phyloP scores from a whole-genome alignment of 1,139 yeast species.

The Pichia cactophila region DNA sequence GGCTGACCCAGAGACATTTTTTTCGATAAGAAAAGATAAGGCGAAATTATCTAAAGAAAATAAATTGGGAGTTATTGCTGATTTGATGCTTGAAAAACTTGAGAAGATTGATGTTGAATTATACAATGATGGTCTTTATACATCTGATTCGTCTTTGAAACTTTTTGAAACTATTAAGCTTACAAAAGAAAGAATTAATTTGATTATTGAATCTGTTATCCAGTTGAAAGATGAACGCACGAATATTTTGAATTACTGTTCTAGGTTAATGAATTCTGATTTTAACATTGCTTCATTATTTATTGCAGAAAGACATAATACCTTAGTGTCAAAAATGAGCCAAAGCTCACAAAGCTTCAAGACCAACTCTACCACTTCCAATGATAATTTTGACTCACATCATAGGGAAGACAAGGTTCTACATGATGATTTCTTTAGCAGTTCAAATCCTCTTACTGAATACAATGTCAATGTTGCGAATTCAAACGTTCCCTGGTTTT shows the following conservation, averaged over 20 bases:
- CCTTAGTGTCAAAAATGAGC: conserved; percentile 30
- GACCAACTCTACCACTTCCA: not conserved
- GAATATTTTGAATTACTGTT: conserved; percentile 60
- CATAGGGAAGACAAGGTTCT: not conserved
- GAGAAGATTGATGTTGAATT: conserved; percentile 30
- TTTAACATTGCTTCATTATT: conserved; percentile 52
- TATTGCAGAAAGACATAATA: conserved; percentile 54
- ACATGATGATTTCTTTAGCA: not conserved
- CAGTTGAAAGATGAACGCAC: conserved; percentile 66
- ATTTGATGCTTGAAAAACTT: conserved; percentile 7
- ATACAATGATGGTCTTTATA: conserved; percentile 39
- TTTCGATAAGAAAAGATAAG: conserved; percentile 43
- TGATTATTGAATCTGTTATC: conserved; percentile 40
- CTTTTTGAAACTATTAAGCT: conserved; percentile 40
- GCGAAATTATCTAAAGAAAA: conserved; percentile 21
- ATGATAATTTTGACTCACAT: not conserved
- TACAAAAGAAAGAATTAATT: conserved; percentile 38
- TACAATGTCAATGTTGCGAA: conserved; percentile 2
- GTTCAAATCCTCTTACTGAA: not conserved
- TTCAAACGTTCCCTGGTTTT: conserved; percentile 63
- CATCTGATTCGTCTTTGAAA: conserved; percentile 42
- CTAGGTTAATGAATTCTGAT: conserved; percentile 71
- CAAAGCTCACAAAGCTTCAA: conserved; percentile 18
- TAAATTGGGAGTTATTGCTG: conserved; percentile 4
- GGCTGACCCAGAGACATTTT: conserved; percentile 67